These are phyloP conservation scores for Nakazawaea wyomingensis DNA, from an alignment of 805 yeast genomes.

Conservation along the genomic window DNA sequence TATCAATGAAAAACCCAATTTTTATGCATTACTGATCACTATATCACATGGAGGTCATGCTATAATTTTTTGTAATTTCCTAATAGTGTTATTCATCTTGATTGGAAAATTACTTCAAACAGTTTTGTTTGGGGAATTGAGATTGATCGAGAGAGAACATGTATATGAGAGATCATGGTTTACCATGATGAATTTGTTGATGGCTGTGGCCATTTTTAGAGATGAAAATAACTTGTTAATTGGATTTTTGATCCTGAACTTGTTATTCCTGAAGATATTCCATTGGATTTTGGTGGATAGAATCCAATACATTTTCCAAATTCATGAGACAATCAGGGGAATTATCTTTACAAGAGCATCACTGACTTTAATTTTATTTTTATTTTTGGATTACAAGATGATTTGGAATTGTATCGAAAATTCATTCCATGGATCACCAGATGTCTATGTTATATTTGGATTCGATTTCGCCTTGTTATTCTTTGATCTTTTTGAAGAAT, in stretches of 20 bases:
- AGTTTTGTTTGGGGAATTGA: slow-evolving; percentile 66
- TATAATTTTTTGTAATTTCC: slow-evolving; percentile 38
- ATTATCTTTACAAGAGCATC: slow-evolving; percentile 35
- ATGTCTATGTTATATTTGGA: slow-evolving; percentile 61
- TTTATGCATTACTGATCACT: slow-evolving; percentile 43
- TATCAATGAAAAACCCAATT: slow-evolving; percentile 39
- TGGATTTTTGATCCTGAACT: slow-evolving; percentile 26
- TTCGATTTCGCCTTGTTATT: slow-evolving; percentile 68
- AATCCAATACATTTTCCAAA: slow-evolving; percentile 43
- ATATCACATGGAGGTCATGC: slow-evolving; percentile 45
- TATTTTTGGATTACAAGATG: slow-evolving; percentile 45
- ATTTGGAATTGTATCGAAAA: slow-evolving; percentile 54
- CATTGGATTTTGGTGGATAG: slow-evolving; percentile 66
- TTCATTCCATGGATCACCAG: slow-evolving; percentile 46
- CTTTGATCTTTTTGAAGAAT: slow-evolving; percentile 43
- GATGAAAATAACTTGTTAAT: slow-evolving; percentile 42
- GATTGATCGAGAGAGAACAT: slow-evolving; percentile 74
- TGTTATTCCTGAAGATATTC: slow-evolving; percentile 57
- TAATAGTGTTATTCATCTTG: slow-evolving; percentile 28
- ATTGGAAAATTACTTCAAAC: slow-evolving; percentile 46
- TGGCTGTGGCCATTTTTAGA: slow-evolving; percentile 50
- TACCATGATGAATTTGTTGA: slow-evolving; percentile 56
- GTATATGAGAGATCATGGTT: slow-evolving; percentile 61
- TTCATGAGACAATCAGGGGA: slow-evolving; percentile 27
- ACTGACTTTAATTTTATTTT: slow-evolving; percentile 38